Conservation (phyloP, 2,329 filamentous ascomycete genomes). For the Harringtonia aguacate region DNA sequence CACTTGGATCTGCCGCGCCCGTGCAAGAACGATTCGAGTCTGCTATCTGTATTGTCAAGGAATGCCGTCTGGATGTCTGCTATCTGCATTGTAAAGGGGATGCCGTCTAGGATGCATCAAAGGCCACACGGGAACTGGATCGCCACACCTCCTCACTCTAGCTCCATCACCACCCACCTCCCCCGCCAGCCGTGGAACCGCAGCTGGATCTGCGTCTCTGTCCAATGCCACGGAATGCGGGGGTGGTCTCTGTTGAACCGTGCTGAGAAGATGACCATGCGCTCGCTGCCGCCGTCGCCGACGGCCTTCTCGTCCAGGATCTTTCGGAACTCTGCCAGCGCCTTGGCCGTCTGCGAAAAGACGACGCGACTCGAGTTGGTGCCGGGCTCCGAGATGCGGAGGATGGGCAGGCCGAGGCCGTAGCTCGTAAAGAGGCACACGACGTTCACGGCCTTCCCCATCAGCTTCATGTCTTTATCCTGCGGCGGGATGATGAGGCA, state of each 20-base stretch:
- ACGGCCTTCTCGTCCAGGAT: neutral
- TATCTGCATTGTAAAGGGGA: no score
- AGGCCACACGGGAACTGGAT: no score
- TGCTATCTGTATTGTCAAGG: no score
- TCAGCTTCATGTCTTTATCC: conserved; percentile 10
- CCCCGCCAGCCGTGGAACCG: neutral
- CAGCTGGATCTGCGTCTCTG: neutral
- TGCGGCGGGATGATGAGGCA: conserved; percentile 20
- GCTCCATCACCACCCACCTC: neutral
- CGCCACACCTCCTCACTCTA: neutral
- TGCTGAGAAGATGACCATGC: no score
- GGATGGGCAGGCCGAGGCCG: conserved; percentile 10
- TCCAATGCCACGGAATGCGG: neutral
- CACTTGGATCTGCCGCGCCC: no score
- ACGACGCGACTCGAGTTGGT: no score
- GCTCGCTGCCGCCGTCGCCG: neutral
- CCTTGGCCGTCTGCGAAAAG: conserved; percentile 10
- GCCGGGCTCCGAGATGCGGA: conserved; percentile 9
- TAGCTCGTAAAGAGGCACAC: conserved; percentile 16
- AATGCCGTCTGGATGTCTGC: no score
- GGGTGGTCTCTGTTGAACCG: no score
- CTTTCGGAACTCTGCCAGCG: conserved; percentile 9
- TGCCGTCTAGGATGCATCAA: no score
- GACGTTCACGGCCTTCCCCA: conserved; percentile 13
- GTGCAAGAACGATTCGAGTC: no score